Conservation (phyloP, 257 asterid genomes). For the Echites panduratus region DNA sequence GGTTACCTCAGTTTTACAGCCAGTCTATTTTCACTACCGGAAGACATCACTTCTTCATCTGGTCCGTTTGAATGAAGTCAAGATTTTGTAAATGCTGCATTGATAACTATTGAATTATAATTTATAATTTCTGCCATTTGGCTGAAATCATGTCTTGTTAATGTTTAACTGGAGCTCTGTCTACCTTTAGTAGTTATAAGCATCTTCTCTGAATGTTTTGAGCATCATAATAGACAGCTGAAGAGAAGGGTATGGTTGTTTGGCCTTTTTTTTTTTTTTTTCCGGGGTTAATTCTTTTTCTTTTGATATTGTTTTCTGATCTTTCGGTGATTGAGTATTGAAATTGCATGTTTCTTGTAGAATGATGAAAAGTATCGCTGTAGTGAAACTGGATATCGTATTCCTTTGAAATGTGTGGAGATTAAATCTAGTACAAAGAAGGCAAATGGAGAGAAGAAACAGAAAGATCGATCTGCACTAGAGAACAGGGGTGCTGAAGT, state of each 20-base stretch:
- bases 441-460: conserved; percentile 30
- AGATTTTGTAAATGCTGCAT: not conserved
- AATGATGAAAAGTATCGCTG: conserved; percentile 73
- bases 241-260: not conserved
- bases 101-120: too few relatives aligned
- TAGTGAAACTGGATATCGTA: conserved; percentile 93
- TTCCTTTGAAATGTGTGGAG: conserved; percentile 75
- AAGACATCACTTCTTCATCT: too few relatives aligned
- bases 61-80: not conserved
- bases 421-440: conserved; percentile 38
- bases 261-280: not conserved
- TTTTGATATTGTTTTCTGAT: conserved; percentile 1
- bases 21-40: too few relatives aligned
- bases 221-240: not conserved
- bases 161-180: not conserved
- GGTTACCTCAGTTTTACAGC: not conserved
- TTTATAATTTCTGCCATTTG: not conserved
- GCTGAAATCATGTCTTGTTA: not conserved
- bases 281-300: not conserved
- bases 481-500: conserved; percentile 33
- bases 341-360: conserved; percentile 35
- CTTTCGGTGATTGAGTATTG: conserved; percentile 8
- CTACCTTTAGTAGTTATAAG: not conserved
- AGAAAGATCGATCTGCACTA: conserved; percentile 51
- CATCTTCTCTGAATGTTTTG: not conserved